Evolutionary conservation across 2,329 filamentous ascomycete species (phyloP), one percentile per base, ranked within the genome.

Genomic region (Arthrobotrys musiformis): DNA sequence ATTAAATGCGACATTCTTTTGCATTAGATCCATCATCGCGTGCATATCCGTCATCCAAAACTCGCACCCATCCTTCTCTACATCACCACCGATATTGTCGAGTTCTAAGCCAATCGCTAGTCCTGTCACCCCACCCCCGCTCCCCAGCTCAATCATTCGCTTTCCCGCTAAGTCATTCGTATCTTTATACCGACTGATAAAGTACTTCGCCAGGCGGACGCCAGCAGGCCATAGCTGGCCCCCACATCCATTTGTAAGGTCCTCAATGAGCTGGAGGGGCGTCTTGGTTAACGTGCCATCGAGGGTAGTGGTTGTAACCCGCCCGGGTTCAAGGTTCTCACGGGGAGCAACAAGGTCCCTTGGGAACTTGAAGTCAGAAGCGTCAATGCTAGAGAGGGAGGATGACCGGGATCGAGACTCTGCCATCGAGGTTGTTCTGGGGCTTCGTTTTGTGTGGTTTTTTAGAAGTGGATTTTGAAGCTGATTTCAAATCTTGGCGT

Each of bases 171-270:
- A 60, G 19, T 37, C 64, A 44, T 70, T 42, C 7, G 42, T 78
- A 40, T 66, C 68, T 40, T 68, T 67, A 40, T 80, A 81, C 24
- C 77, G 69, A 63, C 90, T 88, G 74, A 98, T 86, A 87, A 98
- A 88, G 82, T 98, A 96, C 83, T 91, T 93, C 19, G 92, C 89
- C 64, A 99, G 86, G 15, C 95, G 89, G 89, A 97, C 92, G 9
- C 95, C 95, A 0, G 94, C 94, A 2, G 94, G 94, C 95, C 95
- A 98, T 9, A 96, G 87, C 84, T 96, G 92, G 1, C 95, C 95
- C 58, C 95, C 95, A 83, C 95, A 98, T 77, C 95, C 95, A 79
- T 92, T 89, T 70, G 89, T 89, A 56, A 97, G 87, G 83, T 98
- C 94, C 83, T 97, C 93, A 81, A 92, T 91, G 15, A 98, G 88